Evolutionary conservation across 2,329 filamentous ascomycete species (phyloP).

Genomic region (Fusarium pseudocircinatum): DNA sequence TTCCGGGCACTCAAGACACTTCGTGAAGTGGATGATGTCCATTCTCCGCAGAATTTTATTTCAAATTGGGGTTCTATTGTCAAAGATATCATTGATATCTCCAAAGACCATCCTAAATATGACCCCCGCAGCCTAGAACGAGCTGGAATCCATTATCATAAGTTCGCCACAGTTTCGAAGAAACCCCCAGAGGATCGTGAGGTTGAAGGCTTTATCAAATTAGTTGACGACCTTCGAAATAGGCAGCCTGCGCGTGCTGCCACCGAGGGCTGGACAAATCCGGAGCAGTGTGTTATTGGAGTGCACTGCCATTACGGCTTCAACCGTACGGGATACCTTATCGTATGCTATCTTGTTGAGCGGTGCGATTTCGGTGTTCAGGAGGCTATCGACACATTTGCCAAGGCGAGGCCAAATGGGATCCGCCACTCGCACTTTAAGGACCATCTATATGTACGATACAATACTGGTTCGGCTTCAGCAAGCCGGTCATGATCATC

Average conservation of each 20-base stretch:
- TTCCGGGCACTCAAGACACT: conserved; percentile 95
- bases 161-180: conserved; percentile 92
- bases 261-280: conserved; percentile 54
- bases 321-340: conserved; percentile 91
- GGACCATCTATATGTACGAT: conserved; percentile 83
- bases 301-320: conserved; percentile 98
- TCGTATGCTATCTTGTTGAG: conserved; percentile 92
- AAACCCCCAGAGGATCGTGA: conserved; percentile 74
- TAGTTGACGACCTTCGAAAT: conserved; percentile 68
- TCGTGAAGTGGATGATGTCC: conserved; percentile 84
- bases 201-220: conserved; percentile 62
- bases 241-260: conserved; percentile 55
- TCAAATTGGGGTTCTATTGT: conserved; percentile 72
- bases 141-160: conserved; percentile 77
- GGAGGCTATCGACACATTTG: conserved; percentile 83
- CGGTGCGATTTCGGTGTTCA: conserved; percentile 75
- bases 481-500: background rate
- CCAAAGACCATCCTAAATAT: conserved; percentile 90
- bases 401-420: conserved; percentile 76
- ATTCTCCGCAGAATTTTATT: conserved; percentile 80
- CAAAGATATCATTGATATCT: conserved; percentile 87
- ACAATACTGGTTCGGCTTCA: conserved; percentile 53
- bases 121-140: conserved; percentile 76
- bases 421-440: conserved; percentile 92
- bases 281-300: conserved; percentile 66